phyloP scores from a whole-genome alignment of 352 stramenopile species.

The Pythium phragmitis region DNA sequence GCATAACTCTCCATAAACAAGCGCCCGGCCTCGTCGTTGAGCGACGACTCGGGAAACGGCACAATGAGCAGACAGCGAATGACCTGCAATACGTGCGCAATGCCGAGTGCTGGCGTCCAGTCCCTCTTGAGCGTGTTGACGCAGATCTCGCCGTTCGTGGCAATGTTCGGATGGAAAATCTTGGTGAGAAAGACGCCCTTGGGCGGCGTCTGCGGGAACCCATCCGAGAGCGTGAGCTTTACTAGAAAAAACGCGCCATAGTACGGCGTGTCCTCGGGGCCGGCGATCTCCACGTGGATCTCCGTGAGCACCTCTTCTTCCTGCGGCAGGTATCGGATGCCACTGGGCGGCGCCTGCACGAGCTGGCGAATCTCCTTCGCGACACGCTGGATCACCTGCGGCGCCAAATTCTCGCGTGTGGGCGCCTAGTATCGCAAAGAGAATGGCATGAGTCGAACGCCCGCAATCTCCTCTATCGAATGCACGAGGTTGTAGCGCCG shows the following conservation, averaged over 20 bases:
- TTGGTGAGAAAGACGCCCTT: conserved; percentile 98
- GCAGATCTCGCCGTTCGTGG: conserved; percentile 97
- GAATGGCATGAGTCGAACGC: conserved; percentile 16
- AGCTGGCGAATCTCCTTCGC: conserved; percentile 92
- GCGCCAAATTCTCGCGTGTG: conserved; percentile 66
- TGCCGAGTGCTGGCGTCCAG: conserved; percentile 93
- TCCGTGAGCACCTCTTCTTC: conserved; percentile 90
- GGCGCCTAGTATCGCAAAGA: conserved; percentile 13
- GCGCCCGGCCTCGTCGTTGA: conserved; percentile 99
- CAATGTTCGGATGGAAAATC: conserved; percentile 99
- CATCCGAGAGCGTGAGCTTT: conserved; percentile 92
- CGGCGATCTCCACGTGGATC: conserved; percentile 96
- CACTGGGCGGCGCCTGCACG: conserved; percentile 86
- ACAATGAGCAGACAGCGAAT: conserved; percentile 99
- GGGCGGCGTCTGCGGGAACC: conserved; percentile 83
- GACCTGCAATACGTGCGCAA: conserved; percentile 97
- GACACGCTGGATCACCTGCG: conserved; percentile 91
- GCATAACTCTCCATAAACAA: conserved; percentile 99
- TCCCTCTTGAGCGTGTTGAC: conserved; percentile 99
- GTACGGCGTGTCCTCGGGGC: conserved; percentile 97
- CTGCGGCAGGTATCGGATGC: conserved; percentile 92
- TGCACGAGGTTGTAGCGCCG: not conserved
- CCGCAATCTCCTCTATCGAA: conserved; percentile 12
- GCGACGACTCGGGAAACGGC: conserved; percentile 97
- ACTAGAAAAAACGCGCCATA: conserved; percentile 95